Evolutionary conservation across 2,329 filamentous ascomycete species (phyloP).

Genomic region (Apiospora saccharicola): DNA sequence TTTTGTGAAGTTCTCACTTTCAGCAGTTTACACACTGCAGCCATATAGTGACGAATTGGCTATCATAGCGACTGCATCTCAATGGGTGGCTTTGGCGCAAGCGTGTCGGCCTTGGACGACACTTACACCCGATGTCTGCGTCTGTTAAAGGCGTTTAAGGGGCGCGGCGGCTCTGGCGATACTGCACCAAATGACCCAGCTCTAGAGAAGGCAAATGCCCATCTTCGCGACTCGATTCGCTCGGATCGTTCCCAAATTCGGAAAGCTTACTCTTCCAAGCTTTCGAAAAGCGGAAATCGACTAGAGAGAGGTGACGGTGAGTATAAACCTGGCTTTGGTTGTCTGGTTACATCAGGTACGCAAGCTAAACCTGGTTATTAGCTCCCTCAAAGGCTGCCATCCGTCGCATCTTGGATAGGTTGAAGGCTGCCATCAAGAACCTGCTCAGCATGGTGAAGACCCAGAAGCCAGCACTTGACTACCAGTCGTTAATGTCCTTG

Average conservation of each 20-base stretch:
- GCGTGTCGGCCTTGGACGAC: conserved; percentile 53
- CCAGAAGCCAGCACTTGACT: conserved; percentile 49
- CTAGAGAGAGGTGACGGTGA: conserved; percentile 59
- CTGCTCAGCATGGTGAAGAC: conserved; percentile 47
- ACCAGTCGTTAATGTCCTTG: conserved; percentile 54
- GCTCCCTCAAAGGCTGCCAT: conserved; percentile 49
- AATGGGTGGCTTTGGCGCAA: conserved; percentile 52
- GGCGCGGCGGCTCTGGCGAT: conserved; percentile 25
- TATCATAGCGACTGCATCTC: background rate
- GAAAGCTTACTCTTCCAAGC: conserved; percentile 50
- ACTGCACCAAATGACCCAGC: conserved; percentile 30
- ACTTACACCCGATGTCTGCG: conserved; percentile 56
- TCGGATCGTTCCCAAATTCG: conserved; percentile 51
- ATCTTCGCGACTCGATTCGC: conserved; percentile 47
- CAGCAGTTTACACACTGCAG: background rate
- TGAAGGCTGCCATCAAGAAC: conserved; percentile 51
- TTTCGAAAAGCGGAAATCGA: conserved; percentile 49
- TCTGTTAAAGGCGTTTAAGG: conserved; percentile 48
- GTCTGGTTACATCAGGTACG: background rate
- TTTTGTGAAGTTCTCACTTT: background rate
- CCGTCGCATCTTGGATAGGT: conserved; percentile 50
- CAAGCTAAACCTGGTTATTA: conserved; percentile 32
- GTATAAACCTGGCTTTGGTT: conserved; percentile 29
- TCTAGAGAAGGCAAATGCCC: conserved; percentile 36
- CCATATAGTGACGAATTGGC: background rate